Base-by-base conservation (phyloP, 2,329 filamentous ascomycete genomes). In the Colletotrichum cuscutae region DNA sequence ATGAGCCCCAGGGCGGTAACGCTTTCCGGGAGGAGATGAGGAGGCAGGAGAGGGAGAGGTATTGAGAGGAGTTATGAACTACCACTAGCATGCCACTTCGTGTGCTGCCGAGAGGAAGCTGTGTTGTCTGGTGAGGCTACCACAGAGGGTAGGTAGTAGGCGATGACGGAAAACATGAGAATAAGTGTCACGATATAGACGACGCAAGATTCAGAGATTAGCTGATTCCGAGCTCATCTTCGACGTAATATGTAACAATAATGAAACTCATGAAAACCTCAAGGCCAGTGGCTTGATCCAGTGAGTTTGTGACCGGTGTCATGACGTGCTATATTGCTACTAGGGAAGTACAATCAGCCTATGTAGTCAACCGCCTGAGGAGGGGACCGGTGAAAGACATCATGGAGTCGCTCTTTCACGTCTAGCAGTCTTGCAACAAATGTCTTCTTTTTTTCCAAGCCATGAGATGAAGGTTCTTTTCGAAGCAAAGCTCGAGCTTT, bases 1-100 rank as follows among this genome's bases (percentile, higher is more conserved):
- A 84, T 69, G 76, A 79, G 52, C 79, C 76, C 19, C 77, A 77
- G 13, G 80, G 81, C 24, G 77, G 68, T 13, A 89, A 89, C 65
- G 78, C 81, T 6, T 89, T 89, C 78, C 81, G 86, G 1, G 86
- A 88, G 5, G 87, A 89, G 80, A 70, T 89, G 75, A 80, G 77
- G 72, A 83, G 87, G 75, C 87, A 89, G 79, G 78, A 86, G 12
- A 75, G 80, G 46, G 82, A 85, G 77, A 82, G 84, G 59, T 73
- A 76, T 52, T 81, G 79, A 74, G 42, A 19, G 46, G n/a, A n/a
- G n/a, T n/a, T n/a, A n/a, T n/a, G n/a, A n/a, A n/a, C n/a, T n/a
- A n/a, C n/a, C n/a, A n/a, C n/a, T n/a, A n/a, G n/a, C 61, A 35
- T n/a, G 6, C 15, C 28, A 26, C 1, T 30, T 28, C 8, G 28